Percentiles rank a stretch among this genome's conserved stretches.
Evolutionary conservation across 75 land plant species (phyloP).

Genomic region (Chamaecyparis obtusa): DNA sequence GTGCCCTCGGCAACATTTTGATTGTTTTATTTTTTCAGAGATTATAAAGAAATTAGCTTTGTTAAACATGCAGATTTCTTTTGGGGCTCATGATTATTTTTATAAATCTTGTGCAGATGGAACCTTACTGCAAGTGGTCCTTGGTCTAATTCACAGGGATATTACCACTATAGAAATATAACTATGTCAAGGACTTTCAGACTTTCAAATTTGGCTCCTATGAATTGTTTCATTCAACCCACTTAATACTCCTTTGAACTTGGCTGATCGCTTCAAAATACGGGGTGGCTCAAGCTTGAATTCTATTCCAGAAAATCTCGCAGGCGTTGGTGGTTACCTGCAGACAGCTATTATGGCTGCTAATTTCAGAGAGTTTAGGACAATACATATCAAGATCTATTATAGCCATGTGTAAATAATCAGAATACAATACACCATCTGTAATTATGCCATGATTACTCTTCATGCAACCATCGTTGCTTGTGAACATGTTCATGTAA

Average conservation of each 20-base stretch:
- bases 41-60: no score
- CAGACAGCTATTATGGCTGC: constrained; percentile 64
- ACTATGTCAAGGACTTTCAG: constrained; percentile 49
- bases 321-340: constrained; percentile 32
- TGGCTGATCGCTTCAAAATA: constrained; percentile 80
- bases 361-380: constrained; percentile 28
- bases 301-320: constrained; percentile 63
- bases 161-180: constrained; percentile 82
- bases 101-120: constrained; percentile 37
- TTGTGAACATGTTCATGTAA: no score
- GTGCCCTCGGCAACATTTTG: no score
- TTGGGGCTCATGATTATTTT: not conserved
- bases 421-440: no score
- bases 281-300: constrained; percentile 57
- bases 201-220: constrained; percentile 54
- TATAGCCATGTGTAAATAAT: no score
- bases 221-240: constrained; percentile 58
- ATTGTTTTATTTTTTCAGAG: no score
- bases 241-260: constrained; percentile 73
- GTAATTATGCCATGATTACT: no score
- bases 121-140: constrained; percentile 91
- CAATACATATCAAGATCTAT: no score
- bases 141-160: constrained; percentile 91
- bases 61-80: no score
- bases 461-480: no score